These are phyloP conservation scores for Leccinum subgranulosum DNA, from an alignment of 768 basidiomycete species.

Conservation along the genomic window DNA sequence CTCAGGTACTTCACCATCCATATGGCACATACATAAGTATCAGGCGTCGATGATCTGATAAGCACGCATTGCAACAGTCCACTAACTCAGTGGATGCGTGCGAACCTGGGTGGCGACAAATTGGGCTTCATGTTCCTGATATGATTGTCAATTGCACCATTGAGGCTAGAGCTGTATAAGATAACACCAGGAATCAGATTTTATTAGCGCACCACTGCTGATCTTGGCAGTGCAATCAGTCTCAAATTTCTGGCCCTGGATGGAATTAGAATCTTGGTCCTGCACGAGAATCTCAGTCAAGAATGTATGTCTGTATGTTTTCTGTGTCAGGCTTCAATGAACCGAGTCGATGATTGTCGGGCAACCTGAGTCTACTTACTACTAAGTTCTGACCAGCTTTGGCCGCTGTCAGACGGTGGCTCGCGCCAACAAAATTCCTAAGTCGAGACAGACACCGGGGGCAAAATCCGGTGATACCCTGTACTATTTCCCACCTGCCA, in stretches of 20 bases:
- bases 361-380: too few species aligned
- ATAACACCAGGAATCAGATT: neutral
- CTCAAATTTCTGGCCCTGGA: neutral
- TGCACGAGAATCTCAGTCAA: neutral
- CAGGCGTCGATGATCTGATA: too few species aligned
- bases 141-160: too few species aligned
- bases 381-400: neutral
- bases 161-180: neutral
- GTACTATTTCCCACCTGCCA: too few species aligned
- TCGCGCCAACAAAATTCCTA: neutral
- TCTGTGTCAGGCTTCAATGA: neutral
- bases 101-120: too few species aligned
- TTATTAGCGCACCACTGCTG: neutral
- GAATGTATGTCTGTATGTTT: neutral
- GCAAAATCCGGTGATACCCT: too few species aligned
- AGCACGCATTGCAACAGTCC: too few species aligned
- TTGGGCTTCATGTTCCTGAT: too few species aligned
- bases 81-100: too few species aligned
- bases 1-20: too few species aligned
- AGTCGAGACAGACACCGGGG: too few species aligned
- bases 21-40: too few species aligned
- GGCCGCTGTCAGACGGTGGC: neutral
- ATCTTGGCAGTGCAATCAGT: neutral
- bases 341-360: neutral
- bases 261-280: neutral